Conservation (phyloP, 164 flowering plant genomes). For the Vitis riparia region DNA sequence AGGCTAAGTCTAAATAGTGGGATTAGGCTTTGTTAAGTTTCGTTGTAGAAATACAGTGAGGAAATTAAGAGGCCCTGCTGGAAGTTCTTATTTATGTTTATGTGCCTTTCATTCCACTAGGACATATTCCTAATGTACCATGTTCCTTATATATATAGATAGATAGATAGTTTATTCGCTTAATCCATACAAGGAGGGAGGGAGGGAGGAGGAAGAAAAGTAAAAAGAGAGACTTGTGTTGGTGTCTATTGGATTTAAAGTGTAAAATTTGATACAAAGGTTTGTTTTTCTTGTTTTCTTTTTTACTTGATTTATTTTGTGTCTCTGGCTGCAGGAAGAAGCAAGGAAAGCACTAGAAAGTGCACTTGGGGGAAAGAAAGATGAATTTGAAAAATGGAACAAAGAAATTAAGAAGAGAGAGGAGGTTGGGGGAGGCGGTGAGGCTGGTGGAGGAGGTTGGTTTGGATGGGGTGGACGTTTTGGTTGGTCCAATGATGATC, state of each 20-base stretch:
- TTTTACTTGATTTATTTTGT: neutral
- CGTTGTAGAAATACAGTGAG: too few relatives aligned
- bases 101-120: too few relatives aligned
- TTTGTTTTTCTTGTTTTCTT: neutral
- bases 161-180: too few relatives aligned
- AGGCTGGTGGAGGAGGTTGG: constrained; percentile 82
- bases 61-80: too few relatives aligned
- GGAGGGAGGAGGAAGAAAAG: too few relatives aligned
- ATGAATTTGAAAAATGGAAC: constrained; percentile 88
- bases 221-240: too few relatives aligned
- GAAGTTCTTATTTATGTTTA: too few relatives aligned
- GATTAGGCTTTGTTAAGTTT: too few relatives aligned
- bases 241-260: neutral
- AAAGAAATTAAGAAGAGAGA: constrained; percentile 82
- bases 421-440: constrained; percentile 63
- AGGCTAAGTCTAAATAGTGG: too few relatives aligned
- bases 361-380: constrained; percentile 88
- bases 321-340: constrained; percentile 58
- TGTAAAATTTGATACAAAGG: neutral
- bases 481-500: constrained; percentile 72
- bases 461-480: constrained; percentile 77
- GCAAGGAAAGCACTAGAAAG: constrained; percentile 88
- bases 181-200: too few relatives aligned
- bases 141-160: too few relatives aligned
- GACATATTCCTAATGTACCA: too few relatives aligned